These are phyloP conservation scores for Thalassia testudinum DNA, from an alignment of 116 monocot species.

Conservation along the genomic window DNA sequence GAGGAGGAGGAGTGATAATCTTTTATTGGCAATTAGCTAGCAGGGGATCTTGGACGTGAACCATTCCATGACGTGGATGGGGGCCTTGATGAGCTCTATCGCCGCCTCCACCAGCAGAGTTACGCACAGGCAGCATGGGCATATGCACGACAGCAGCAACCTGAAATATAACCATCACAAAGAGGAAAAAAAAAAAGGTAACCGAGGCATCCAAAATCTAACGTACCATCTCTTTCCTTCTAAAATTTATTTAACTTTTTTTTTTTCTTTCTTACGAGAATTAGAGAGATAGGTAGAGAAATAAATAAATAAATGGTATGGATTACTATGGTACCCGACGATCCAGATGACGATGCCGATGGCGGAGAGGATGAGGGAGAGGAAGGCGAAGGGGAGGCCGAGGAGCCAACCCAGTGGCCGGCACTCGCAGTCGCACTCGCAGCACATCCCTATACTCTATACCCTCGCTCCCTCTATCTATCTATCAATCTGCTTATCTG, in stretches of 20 bases:
- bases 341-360: constrained; percentile 83
- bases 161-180: constrained; percentile 9
- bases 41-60: constrained; percentile 94
- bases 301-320: too few species aligned
- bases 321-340: constrained; percentile 83
- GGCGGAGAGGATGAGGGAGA: constrained; percentile 71
- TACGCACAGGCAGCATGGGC: constrained; percentile 97
- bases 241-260: not conserved
- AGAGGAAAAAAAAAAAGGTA: not conserved
- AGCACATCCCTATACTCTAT: constrained; percentile 54
- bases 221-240: not conserved
- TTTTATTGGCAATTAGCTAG: too few species aligned
- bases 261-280: not conserved
- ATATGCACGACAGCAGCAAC: constrained; percentile 83
- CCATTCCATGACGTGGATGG: constrained; percentile 88
- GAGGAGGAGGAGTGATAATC: too few species aligned
- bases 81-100: constrained; percentile 89
- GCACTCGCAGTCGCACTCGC: constrained; percentile 61
- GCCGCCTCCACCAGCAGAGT: constrained; percentile 85
- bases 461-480: too few species aligned
- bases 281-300: not conserved
- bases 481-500: not conserved
- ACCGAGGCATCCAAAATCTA: not conserved
- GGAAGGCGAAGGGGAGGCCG: constrained; percentile 93
- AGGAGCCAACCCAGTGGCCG: constrained; percentile 85